Evolutionary conservation across 2,329 filamentous ascomycete species (phyloP).

Genomic region (Epichloe scottii): DNA sequence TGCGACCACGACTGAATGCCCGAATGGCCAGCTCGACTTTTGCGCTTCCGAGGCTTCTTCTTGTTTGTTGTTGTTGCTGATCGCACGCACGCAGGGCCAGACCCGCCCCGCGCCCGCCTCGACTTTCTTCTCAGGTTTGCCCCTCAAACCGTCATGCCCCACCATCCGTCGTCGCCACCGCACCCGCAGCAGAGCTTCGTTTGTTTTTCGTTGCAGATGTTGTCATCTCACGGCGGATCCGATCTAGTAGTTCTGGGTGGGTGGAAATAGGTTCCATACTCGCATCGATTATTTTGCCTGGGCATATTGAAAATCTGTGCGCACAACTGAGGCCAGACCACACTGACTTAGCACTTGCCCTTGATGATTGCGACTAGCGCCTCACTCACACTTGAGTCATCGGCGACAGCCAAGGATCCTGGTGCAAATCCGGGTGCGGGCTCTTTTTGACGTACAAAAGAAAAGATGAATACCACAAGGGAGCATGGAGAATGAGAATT

Average conservation of each 20-base stretch:
- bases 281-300: no score
- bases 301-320: no score
- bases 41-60: not conserved
- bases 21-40: no score
- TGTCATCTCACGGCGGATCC: conserved; percentile 11
- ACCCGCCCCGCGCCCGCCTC: conserved; percentile 1
- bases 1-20: no score
- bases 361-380: no score
- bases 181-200: conserved; percentile 1
- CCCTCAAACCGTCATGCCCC: conserved; percentile 21
- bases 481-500: no score
- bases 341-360: not conserved
- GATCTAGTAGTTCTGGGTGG: no score
- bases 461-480: no score
- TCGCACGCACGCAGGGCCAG: not conserved
- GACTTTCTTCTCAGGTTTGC: not conserved
- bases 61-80: not conserved
- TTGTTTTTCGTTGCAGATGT: conserved; percentile 1
- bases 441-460: conserved; percentile 6
- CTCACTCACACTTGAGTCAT: no score
- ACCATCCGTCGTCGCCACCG: conserved; percentile 17
- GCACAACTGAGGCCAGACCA: no score
- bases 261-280: no score
- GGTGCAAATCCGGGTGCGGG: conserved; percentile 25
- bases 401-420: conserved; percentile 21